Base-by-base conservation (phyloP, 2,329 filamentous ascomycete genomes). In the Xylariaceae sp. region DNA sequence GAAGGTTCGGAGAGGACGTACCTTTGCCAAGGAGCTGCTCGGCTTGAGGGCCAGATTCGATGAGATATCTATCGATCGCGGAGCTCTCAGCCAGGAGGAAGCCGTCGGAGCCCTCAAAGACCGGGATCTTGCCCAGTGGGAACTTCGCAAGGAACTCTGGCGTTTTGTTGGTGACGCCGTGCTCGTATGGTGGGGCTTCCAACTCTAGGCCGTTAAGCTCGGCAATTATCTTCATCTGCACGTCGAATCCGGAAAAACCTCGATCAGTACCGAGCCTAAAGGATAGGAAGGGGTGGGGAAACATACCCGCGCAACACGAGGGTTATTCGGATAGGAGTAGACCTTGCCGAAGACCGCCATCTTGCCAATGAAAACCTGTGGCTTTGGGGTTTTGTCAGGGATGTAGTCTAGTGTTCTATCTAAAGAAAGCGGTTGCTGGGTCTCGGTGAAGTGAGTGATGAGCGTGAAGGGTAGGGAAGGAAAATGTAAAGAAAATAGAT, bases 91-190 rank as follows among this genome's bases (percentile, higher is more conserved):
- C 51, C 18, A 75, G 35, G 47, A 46, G 55, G 51, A 71, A 64
- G 31, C 70, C 70, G 47, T 73, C 68, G 14, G 67, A 58, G 23
- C 60, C 60, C 50, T 70, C 67, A 37, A 74, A 65, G 29, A 63
- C 63, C 8, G 71, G 71, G 7, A 74, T 65, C 51, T 73, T 74
- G 50, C 70, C 71, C 27, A 70, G 52, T 9, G 71, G 69, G 57
- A 73, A 74, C 48, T 74, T 73, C 56, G 65, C 43, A 11, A 68
- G 54, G 59, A 66, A 74, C 3, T 68, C 67, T 3, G 65, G 57
- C n/a, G 57, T 60, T 30, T 54, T 52, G 60, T 71, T 74, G 43
- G 62, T 64, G 33, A 60, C 54, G 38, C 58, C 53, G 47, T 69
- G 62, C 28, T 56, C 42, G 55, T 70, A 73, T n/a, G 60, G 55